A percentile compares a stretch with the other conserved stretches of the same genome.
Conservation (phyloP, 768 basidiomycete genomes). For the Boletus pseudo-olivaceus region DNA sequence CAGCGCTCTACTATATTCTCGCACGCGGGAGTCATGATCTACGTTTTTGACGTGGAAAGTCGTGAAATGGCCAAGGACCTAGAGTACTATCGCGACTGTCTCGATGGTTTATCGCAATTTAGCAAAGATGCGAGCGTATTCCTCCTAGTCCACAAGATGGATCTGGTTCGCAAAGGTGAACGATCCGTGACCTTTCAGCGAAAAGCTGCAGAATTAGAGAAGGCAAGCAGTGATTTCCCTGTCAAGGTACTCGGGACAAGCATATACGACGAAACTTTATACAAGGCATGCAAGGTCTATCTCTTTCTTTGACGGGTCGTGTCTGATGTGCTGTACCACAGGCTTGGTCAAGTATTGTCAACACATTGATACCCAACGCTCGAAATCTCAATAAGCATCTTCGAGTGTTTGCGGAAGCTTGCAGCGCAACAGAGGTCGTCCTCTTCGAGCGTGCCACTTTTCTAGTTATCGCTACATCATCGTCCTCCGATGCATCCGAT, state of each 20-base stretch:
- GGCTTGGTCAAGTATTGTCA: constrained; percentile 99
- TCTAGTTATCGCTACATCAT: constrained; percentile 90
- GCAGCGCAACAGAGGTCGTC: constrained; percentile 89
- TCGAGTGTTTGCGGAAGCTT: constrained; percentile 79
- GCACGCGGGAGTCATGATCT: constrained; percentile 96
- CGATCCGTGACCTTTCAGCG: constrained; percentile 58
- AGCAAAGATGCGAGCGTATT: constrained; percentile 85
- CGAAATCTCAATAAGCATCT: constrained; percentile 85
- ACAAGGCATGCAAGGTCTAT: constrained; percentile 56
- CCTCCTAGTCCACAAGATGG: constrained; percentile 97
- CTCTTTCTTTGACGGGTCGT: constrained; percentile 2
- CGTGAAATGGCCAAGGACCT: constrained; percentile 83
- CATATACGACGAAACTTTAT: constrained; percentile 96
- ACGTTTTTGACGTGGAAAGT: constrained; percentile 95
- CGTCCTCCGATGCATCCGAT: constrained; percentile 36
- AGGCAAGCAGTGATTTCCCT: constrained; percentile 55
- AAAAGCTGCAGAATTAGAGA: constrained; percentile 70
- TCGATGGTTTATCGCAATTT: constrained; percentile 74
- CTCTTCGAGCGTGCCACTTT: constrained; percentile 97
- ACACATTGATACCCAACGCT: constrained; percentile 94
- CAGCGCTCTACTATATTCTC: constrained; percentile 95
- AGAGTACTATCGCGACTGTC: constrained; percentile 88
- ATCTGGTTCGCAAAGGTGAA: constrained; percentile 67
- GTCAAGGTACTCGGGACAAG: constrained; percentile 88
- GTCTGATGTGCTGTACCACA: constrained; percentile 31